These are phyloP conservation scores for Helotiales sp. DNA, from an alignment of 2,329 filamentous ascomycete genomes.

Conservation along the genomic window DNA sequence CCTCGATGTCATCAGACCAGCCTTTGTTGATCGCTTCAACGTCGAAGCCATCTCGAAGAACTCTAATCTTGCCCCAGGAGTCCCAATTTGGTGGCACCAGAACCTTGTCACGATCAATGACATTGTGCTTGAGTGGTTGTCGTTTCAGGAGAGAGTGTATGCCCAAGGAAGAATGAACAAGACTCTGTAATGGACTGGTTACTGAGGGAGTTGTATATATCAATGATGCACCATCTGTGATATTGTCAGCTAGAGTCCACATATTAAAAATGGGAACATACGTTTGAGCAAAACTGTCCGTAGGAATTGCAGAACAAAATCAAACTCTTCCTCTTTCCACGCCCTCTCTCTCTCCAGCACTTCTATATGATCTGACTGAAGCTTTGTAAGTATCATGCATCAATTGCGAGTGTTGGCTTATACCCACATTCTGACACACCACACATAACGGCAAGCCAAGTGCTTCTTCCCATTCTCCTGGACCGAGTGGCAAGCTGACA, in stretches of 20 bases:
- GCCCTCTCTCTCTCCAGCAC: slow-evolving; percentile 82
- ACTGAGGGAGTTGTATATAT: slow-evolving; percentile 81
- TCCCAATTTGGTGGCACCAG: slow-evolving; percentile 97
- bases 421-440: slow-evolving; percentile 87
- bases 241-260: slow-evolving; percentile 11
- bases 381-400: slow-evolving; percentile 26
- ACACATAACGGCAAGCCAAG: slow-evolving; percentile 86
- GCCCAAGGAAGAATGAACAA: slow-evolving; percentile 82
- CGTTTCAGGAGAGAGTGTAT: slow-evolving; percentile 82
- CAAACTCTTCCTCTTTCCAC: slow-evolving; percentile 96
- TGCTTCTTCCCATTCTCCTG: slow-evolving; percentile 91
- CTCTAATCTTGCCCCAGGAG: slow-evolving; percentile 95
- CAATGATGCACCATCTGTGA: slow-evolving; percentile 74
- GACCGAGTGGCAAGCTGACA: slow-evolving; percentile 74
- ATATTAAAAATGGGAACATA: slow-evolving; percentile 40
- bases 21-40: slow-evolving; percentile 81
- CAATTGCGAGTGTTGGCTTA: neutral
- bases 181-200: slow-evolving; percentile 72
- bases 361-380: slow-evolving; percentile 55
- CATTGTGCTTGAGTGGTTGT: slow-evolving; percentile 81
- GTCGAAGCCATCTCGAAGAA: slow-evolving; percentile 88
- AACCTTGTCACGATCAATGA: slow-evolving; percentile 92
- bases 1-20: slow-evolving; percentile 83
- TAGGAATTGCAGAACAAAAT: slow-evolving; percentile 91
- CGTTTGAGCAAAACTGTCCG: slow-evolving; percentile 86